phyloP scores from a whole-genome alignment of 164 flowering plant species.

The Stephania cephalantha region DNA sequence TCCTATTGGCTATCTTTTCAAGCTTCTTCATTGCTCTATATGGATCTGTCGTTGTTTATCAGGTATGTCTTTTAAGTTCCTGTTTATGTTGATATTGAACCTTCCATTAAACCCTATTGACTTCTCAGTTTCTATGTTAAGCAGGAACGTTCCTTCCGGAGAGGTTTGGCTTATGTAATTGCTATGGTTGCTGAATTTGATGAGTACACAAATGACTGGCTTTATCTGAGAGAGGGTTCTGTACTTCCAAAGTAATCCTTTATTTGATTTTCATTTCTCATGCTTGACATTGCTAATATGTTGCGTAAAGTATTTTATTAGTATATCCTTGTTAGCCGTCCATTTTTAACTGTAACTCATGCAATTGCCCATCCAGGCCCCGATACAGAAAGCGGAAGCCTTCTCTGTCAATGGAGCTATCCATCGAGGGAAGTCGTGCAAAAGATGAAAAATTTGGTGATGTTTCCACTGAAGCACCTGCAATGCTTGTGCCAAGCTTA shows the following conservation, averaged over 20 bases:
- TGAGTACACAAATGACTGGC: conserved; percentile 94
- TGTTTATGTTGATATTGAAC: not conserved
- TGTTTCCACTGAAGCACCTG: conserved; percentile 41
- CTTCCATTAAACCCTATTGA: not conserved
- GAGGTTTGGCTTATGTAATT: conserved; percentile 74
- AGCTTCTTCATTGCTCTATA: conserved; percentile 78
- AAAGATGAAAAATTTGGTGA: conserved; percentile 25
- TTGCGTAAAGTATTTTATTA: not conserved
- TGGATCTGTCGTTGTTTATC: conserved; percentile 77
- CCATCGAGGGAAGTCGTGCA: conserved; percentile 31
- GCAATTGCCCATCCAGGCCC: conserved; percentile 62
- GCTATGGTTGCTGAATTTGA: conserved; percentile 96
- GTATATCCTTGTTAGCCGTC: not conserved
- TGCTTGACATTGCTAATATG: not conserved
- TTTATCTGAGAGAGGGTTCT: conserved; percentile 87
- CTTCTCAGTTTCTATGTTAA: conserved; percentile 8
- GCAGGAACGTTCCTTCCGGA: conserved; percentile 77
- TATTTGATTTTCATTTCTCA: conserved; percentile 8
- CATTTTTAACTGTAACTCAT: conserved; percentile 15
- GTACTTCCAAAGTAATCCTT: conserved; percentile 72
- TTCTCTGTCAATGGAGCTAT: conserved; percentile 39
- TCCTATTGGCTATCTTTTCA: conserved; percentile 55
- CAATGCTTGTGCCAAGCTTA: conserved; percentile 62
- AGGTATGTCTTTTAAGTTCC: conserved; percentile 36
- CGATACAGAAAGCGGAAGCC: conserved; percentile 46